phyloP scores from a whole-genome alignment of 495 filamentous ascomycete species.

The Glutinoglossum americanum region DNA sequence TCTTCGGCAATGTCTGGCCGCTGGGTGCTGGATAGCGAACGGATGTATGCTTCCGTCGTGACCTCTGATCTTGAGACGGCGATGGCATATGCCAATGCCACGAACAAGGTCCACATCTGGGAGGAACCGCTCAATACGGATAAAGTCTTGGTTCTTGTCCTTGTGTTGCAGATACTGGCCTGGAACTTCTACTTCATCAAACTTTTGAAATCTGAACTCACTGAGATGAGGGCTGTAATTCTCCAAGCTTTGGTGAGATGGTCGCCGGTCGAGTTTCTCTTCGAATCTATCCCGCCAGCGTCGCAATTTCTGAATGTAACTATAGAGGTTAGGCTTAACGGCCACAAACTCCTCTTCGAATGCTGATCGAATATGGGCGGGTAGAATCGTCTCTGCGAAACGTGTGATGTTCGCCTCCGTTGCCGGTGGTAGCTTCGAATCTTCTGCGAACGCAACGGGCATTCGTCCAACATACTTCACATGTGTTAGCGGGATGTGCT shows the following conservation, averaged over 20 bases:
- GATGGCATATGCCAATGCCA: slow-evolving; percentile 69
- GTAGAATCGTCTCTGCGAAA: slow-evolving; percentile 90
- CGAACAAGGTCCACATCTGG: slow-evolving; percentile 84
- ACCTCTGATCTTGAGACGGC: slow-evolving; percentile 86
- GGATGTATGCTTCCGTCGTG: slow-evolving; percentile 89
- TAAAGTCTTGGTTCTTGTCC: slow-evolving; percentile 96
- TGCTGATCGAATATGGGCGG: slow-evolving; percentile 71
- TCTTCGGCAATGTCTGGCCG: slow-evolving; percentile 70
- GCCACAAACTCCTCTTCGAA: slow-evolving; percentile 92
- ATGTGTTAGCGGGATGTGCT: not conserved
- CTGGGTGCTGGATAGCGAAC: slow-evolving; percentile 90
- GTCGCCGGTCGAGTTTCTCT: slow-evolving; percentile 84
- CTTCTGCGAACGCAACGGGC: slow-evolving; percentile 66
- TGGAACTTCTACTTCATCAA: slow-evolving; percentile 94
- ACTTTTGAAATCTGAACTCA: slow-evolving; percentile 91
- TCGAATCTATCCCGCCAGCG: slow-evolving; percentile 97
- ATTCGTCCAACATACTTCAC: slow-evolving; percentile 60
- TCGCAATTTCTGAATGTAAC: slow-evolving; percentile 92
- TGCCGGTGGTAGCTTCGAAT: slow-evolving; percentile 69
- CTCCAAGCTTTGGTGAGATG: slow-evolving; percentile 48
- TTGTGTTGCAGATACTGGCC: slow-evolving; percentile 92
- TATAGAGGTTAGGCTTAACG: slow-evolving; percentile 84
- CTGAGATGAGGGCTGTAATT: slow-evolving; percentile 69
- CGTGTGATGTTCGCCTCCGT: slow-evolving; percentile 92
- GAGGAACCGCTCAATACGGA: slow-evolving; percentile 88